phyloP scores from a whole-genome alignment of 1,139 yeast genomes.

The Blastobotrys raffinosifermentans region DNA sequence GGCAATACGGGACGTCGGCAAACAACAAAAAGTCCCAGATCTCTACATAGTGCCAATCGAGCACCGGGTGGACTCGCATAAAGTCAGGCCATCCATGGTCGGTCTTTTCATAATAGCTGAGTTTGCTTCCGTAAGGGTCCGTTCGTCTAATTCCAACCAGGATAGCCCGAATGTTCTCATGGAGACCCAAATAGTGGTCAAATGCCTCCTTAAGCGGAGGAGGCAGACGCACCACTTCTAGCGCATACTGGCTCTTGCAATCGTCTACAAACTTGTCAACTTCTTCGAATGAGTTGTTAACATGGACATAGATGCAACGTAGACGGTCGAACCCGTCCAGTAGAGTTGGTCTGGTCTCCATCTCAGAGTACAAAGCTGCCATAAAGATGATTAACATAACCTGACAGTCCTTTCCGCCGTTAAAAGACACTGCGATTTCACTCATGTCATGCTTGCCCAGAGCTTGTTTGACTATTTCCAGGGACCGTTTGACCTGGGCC shows the following conservation, averaged over 20 bases:
- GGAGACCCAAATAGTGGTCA: slow-evolving; percentile 43
- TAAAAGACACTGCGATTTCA: slow-evolving; percentile 70
- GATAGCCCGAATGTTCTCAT: slow-evolving; percentile 52
- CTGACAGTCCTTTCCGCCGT: slow-evolving; percentile 88
- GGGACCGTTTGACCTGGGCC: slow-evolving; percentile 29
- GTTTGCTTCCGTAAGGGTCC: slow-evolving; percentile 64
- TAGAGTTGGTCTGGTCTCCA: background rate
- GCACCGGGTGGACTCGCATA: slow-evolving; percentile 70
- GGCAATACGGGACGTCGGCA: slow-evolving; percentile 54
- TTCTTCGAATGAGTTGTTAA: slow-evolving; percentile 61
- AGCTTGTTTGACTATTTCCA: slow-evolving; percentile 31
- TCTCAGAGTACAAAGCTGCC: slow-evolving; percentile 44
- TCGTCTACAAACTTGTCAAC: slow-evolving; percentile 42
- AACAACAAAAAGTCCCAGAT: slow-evolving; percentile 64
- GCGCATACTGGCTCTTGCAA: slow-evolving; percentile 30
- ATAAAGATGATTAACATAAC: slow-evolving; percentile 69
- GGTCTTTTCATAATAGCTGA: slow-evolving; percentile 56
- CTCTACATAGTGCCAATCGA: slow-evolving; percentile 74
- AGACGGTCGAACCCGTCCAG: slow-evolving; percentile 17
- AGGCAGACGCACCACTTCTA: slow-evolving; percentile 30
- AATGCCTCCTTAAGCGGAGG: slow-evolving; percentile 60
- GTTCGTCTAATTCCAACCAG: slow-evolving; percentile 76
- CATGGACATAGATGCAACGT: slow-evolving; percentile 60
- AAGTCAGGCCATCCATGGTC: slow-evolving; percentile 89
- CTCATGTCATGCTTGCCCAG: slow-evolving; percentile 35